phyloP scores from a whole-genome alignment of 139 green algal genomes.

The Limnomonas spitsbergensis region DNA sequence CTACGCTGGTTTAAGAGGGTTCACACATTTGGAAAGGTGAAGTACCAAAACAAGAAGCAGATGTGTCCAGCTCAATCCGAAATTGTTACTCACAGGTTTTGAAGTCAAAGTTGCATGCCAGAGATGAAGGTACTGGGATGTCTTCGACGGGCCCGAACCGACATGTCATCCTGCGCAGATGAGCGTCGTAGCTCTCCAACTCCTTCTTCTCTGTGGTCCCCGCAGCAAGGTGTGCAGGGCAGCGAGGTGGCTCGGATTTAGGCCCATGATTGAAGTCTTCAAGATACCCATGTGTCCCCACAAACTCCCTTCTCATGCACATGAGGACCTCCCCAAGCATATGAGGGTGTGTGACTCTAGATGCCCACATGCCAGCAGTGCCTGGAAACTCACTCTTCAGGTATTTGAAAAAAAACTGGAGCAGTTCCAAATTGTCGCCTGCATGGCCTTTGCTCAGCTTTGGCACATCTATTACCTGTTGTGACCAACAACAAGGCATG shows the following conservation, averaged over 20 bases:
- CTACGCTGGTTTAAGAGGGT: no score
- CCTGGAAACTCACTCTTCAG: slow-evolving; percentile 12
- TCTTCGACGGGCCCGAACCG: not conserved
- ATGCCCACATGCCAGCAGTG: no score
- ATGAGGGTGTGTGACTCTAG: no score
- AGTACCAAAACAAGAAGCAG: no score
- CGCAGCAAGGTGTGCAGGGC: not conserved
- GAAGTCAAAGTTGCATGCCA: slow-evolving; percentile 8
- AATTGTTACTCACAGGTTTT: not conserved
- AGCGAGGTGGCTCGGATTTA: not conserved
- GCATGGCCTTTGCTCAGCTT: slow-evolving; percentile 1
- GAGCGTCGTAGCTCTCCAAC: slow-evolving; percentile 3
- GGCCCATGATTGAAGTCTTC: not conserved
- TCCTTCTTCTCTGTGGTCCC: not conserved
- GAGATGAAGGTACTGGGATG: not conserved
- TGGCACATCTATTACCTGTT: slow-evolving; percentile 1
- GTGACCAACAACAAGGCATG: not conserved
- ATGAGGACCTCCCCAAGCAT: no score
- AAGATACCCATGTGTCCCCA: not conserved
- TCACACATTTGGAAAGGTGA: no score
- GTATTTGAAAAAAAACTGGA: slow-evolving; percentile 14
- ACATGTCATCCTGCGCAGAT: not conserved
- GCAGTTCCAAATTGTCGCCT: slow-evolving; percentile 14
- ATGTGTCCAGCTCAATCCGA: no score
- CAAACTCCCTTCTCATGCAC: no score